Evolutionary conservation across 768 basidiomycete species (phyloP).

Genomic region (Mrakia blollopis): DNA sequence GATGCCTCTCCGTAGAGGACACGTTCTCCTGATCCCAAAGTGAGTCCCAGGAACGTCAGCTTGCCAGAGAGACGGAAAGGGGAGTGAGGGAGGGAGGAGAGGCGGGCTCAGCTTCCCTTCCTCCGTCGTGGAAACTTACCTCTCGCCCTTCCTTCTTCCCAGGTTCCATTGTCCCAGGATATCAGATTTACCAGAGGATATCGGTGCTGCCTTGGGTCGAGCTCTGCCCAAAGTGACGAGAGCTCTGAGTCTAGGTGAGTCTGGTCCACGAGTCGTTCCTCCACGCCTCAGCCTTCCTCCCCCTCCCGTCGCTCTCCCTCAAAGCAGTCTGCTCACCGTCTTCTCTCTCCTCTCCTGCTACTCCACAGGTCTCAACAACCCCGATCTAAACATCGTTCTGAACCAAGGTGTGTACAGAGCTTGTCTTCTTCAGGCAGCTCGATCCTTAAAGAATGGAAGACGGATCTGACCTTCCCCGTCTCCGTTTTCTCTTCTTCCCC

Average conservation of each 20-base stretch:
- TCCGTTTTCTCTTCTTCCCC: background rate
- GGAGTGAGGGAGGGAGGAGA: background rate
- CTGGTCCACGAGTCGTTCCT: background rate
- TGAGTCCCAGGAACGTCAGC: background rate
- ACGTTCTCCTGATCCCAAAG: constrained; percentile 2
- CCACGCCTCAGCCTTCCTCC: background rate
- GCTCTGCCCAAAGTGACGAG: background rate
- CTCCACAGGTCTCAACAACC: background rate
- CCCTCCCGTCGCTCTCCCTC: background rate
- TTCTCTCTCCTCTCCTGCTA: background rate
- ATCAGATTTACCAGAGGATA: background rate
- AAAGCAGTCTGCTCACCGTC: background rate
- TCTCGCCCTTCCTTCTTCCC: too few relatives aligned
- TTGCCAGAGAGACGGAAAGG: too few relatives aligned
- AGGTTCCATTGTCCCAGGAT: background rate
- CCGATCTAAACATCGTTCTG: constrained; percentile 1
- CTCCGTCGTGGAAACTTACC: constrained; percentile 3
- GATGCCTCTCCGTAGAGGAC: constrained; percentile 1
- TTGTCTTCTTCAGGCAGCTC: background rate
- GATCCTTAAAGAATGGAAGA: background rate
- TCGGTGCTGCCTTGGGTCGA: background rate
- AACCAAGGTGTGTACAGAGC: background rate
- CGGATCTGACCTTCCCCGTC: background rate
- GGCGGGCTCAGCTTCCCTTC: background rate
- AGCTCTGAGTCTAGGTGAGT: background rate